Percentiles rank a stretch among this genome's conserved stretches.
These are phyloP conservation scores for Backusella macrospora DNA, from an alignment of 192 early-diverging fungal genomes.

Conservation along the genomic window DNA sequence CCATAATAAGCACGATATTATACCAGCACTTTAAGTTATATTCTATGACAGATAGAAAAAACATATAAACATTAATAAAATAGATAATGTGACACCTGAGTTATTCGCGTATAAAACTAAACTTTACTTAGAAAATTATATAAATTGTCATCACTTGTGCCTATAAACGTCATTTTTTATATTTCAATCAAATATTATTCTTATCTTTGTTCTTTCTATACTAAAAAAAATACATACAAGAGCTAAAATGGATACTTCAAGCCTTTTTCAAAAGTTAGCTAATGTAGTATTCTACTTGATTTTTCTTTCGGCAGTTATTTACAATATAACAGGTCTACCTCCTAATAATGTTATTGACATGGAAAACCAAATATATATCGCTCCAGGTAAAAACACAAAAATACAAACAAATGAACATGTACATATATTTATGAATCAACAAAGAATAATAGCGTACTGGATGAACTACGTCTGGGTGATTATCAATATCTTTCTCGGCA, in stretches of 20 bases:
- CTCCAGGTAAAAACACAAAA: slow-evolving; percentile 56
- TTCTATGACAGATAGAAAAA: too few species aligned
- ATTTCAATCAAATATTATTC: too few species aligned
- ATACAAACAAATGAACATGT: not conserved
- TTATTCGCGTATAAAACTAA: too few species aligned
- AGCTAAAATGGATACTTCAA: not conserved
- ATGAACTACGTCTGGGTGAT: slow-evolving; percentile 60
- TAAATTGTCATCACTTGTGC: too few species aligned
- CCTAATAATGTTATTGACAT: slow-evolving; percentile 36
- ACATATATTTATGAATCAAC: not conserved
- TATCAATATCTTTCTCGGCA: slow-evolving; percentile 59
- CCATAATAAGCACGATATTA: too few species aligned
- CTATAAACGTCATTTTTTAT: too few species aligned
- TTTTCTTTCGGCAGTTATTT: slow-evolving; percentile 58
- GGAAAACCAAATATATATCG: slow-evolving; percentile 60
- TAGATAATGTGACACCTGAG: too few species aligned
- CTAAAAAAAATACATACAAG: too few species aligned
- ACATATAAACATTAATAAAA: too few species aligned
- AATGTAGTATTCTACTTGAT: slow-evolving; percentile 64
- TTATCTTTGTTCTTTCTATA: too few species aligned
- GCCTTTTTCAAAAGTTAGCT: slow-evolving; percentile 46
- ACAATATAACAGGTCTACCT: slow-evolving; percentile 47
- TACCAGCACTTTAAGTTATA: too few species aligned
- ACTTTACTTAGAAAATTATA: too few species aligned
- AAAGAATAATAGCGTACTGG: slow-evolving; percentile 43